A percentile compares a stretch with the other conserved stretches of the same genome.
Conservation (phyloP, 129 eudicot genomes). For the Flaveria ramosissima region DNA sequence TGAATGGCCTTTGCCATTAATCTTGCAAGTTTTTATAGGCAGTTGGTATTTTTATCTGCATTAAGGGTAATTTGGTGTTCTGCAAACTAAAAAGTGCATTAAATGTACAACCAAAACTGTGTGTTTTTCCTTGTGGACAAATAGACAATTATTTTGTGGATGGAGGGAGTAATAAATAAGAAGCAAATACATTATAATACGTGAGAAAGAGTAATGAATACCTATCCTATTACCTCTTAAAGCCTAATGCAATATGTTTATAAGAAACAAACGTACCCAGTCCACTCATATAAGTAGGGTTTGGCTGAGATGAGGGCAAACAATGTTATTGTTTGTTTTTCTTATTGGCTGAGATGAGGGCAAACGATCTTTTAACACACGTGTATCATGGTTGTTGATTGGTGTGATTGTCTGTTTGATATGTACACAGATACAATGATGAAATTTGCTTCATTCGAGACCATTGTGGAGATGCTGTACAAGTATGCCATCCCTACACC, state of each 20-base stretch:
- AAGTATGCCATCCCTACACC: slow-evolving; percentile 86
- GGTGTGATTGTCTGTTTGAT: slow-evolving; percentile 13
- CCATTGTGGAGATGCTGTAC: slow-evolving; percentile 83
- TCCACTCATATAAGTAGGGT: background rate
- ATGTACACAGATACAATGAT: slow-evolving; percentile 82
- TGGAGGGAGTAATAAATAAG: no score
- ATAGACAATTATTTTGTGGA: background rate
- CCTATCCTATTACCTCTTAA: no score
- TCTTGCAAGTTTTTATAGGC: background rate
- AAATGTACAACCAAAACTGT: background rate
- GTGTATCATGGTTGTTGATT: background rate
- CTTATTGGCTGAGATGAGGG: no score
- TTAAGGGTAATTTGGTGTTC: background rate
- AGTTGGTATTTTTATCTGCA: background rate
- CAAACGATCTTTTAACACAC: no score
- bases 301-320: background rate
- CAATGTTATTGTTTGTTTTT: no score
- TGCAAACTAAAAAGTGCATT: background rate
- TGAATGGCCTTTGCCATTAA: no score
- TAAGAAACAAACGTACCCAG: background rate
- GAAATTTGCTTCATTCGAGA: slow-evolving; percentile 98
- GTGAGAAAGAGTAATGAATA: no score
- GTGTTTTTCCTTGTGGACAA: background rate
- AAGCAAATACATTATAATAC: no score
- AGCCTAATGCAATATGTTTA: no score